Conservation (phyloP, 805 yeast species). For the Metschnikowia kofuensis region DNA sequence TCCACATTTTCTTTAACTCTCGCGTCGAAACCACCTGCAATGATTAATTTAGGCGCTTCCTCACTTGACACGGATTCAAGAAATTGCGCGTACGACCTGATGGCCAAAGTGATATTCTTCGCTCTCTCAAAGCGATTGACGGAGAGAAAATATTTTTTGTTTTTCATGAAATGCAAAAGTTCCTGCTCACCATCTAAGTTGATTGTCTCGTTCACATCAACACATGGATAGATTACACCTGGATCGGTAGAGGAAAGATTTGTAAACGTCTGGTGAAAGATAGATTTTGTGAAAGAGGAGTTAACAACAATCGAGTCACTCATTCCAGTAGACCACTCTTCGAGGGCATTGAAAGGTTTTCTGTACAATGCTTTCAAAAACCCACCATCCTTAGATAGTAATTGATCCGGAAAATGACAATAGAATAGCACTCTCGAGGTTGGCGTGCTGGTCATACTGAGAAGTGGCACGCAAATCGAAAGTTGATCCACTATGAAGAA, state of each 20-base stretch:
- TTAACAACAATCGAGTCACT: constrained; percentile 86
- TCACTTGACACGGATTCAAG: constrained; percentile 27
- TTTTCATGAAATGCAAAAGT: constrained; percentile 33
- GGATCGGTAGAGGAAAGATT: constrained; percentile 40
- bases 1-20: constrained; percentile 72
- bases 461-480: constrained; percentile 75
- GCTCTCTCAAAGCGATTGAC: constrained; percentile 87
- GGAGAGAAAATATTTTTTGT: constrained; percentile 54
- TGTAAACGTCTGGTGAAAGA: constrained; percentile 65
- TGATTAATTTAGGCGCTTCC: constrained; percentile 48
- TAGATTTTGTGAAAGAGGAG: constrained; percentile 73
- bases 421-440: constrained; percentile 68
- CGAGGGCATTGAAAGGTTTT: constrained; percentile 78
- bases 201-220: constrained; percentile 39
- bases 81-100: constrained; percentile 58
- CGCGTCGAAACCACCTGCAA: constrained; percentile 91
- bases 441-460: constrained; percentile 43
- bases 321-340: constrained; percentile 71
- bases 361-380: constrained; percentile 64
- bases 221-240: constrained; percentile 75
- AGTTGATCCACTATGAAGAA: constrained; percentile 84
- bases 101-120: constrained; percentile 77
- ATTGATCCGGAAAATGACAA: constrained; percentile 94
- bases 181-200: constrained; percentile 26
- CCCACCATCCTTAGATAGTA: constrained; percentile 60